Evolutionary conservation across 257 asterid species (phyloP).

Genomic region (Solanum paucissectum): DNA sequence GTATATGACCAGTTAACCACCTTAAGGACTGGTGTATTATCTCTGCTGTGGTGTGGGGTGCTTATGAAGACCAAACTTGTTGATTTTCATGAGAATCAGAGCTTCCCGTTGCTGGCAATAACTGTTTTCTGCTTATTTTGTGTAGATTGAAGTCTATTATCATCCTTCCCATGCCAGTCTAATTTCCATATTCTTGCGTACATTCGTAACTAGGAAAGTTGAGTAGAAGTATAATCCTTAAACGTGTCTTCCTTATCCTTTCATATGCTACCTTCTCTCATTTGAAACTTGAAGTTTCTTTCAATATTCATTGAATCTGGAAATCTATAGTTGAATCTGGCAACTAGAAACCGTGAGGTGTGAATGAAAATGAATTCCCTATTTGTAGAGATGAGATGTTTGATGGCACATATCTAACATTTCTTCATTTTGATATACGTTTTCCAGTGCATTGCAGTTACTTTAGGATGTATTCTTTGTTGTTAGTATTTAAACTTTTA

Average conservation of each 20-base stretch:
- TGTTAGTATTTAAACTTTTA: neutral
- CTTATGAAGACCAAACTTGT: neutral
- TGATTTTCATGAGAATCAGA: neutral
- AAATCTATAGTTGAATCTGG: neutral
- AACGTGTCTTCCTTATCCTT: neutral
- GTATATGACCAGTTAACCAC: neutral
- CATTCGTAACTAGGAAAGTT: neutral
- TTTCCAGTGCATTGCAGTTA: neutral
- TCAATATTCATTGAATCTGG: neutral
- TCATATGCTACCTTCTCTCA: neutral
- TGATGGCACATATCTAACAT: neutral
- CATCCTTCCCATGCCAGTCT: neutral
- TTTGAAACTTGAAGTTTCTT: neutral
- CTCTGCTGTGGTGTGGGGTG: neutral
- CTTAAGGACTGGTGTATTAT: neutral
- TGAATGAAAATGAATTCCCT: neutral
- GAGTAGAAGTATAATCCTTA: neutral
- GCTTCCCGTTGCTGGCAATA: neutral
- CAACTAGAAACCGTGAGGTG: neutral
- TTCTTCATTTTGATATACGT: neutral
- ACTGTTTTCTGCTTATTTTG: neutral
- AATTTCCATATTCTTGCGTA: neutral
- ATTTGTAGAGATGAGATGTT: neutral
- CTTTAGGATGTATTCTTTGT: neutral
- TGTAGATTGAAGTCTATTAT: neutral